These are phyloP conservation scores for Cyanidiococcus yangmingshanensis DNA, from an alignment of 23 red algal species.

Conservation along the genomic window DNA sequence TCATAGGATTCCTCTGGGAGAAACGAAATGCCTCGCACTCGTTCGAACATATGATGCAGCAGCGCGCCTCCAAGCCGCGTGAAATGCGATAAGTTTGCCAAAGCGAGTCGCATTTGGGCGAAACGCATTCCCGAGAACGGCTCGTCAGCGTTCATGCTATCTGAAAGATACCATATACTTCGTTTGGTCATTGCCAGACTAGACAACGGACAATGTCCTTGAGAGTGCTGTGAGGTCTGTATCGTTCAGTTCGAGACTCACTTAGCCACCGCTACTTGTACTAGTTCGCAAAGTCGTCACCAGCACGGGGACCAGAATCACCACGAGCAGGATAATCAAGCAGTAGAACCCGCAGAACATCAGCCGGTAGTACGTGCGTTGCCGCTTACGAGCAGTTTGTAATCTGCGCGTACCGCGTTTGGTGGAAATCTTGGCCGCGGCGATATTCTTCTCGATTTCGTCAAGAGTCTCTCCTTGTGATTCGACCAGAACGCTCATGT, in stretches of 20 bases:
- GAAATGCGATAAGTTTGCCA: not conserved
- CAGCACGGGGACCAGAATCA: constrained; percentile 28
- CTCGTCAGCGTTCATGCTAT: no score
- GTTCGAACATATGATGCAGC: not conserved
- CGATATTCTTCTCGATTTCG: constrained; percentile 88
- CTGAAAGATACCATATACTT: no score
- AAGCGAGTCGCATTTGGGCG: no score
- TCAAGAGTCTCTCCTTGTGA: constrained; percentile 81
- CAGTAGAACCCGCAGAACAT: constrained; percentile 32
- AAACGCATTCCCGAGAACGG: no score
- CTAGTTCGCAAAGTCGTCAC: constrained; percentile 22
- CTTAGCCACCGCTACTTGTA: not conserved
- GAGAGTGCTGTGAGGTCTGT: no score
- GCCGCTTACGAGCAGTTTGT: constrained; percentile 18
- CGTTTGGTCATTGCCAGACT: no score
- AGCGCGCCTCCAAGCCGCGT: not conserved
- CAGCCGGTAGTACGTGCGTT: constrained; percentile 26
- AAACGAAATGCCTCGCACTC: not conserved
- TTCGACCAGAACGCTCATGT: constrained; percentile 91
- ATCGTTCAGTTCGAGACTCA: no score
- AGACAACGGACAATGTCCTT: no score
- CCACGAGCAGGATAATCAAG: constrained; percentile 30
- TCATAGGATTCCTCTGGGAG: not conserved
- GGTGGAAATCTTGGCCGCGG: constrained; percentile 25
- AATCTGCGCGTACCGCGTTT: constrained; percentile 20